phyloP scores from a whole-genome alignment of 345 rosid species.

The Lepidium didymum region DNA sequence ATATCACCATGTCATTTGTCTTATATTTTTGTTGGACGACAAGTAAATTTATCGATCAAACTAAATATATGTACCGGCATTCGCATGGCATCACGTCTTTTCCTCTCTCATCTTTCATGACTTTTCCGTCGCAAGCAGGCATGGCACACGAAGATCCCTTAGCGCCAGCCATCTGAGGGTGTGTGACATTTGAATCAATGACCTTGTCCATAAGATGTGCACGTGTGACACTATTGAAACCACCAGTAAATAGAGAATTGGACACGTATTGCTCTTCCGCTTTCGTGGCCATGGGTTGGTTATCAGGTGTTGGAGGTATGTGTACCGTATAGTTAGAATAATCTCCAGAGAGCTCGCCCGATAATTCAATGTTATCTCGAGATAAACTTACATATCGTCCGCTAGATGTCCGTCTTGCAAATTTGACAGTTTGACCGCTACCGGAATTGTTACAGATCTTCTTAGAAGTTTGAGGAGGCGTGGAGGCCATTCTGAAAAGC shows the following conservation, averaged over 20 bases:
- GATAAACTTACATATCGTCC: conserved; percentile 87
- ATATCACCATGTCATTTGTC: too few species aligned
- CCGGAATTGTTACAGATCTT: conserved; percentile 50
- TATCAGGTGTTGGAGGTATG: conserved; percentile 89
- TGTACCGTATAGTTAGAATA: conserved; percentile 90
- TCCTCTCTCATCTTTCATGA: conserved; percentile 90
- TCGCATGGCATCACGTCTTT: conserved; percentile 81
- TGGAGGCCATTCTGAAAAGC: conserved; percentile 45
- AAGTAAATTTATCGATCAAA: background rate
- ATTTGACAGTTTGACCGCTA: conserved; percentile 78
- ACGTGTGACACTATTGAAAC: conserved; percentile 88
- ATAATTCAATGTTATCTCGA: conserved; percentile 76
- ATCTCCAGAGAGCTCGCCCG: conserved; percentile 71
- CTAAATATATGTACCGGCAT: conserved; percentile 46
- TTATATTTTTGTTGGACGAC: too few species aligned
- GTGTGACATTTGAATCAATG: conserved; percentile 83
- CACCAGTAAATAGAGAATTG: conserved; percentile 84
- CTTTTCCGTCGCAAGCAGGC: conserved; percentile 91
- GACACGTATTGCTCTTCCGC: conserved; percentile 93
- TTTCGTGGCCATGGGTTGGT: conserved; percentile 79
- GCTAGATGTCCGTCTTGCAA: conserved; percentile 81
- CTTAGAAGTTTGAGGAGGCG: conserved; percentile 48
- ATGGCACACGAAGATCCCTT: conserved; percentile 78
- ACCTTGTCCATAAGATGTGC: conserved; percentile 98
- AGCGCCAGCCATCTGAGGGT: conserved; percentile 95